Evolutionary conservation across 371 early-diverging fungal genomes (phyloP), one percentile per base, ranked within the genome.

Genomic region (Actinomortierella ambigua): DNA sequence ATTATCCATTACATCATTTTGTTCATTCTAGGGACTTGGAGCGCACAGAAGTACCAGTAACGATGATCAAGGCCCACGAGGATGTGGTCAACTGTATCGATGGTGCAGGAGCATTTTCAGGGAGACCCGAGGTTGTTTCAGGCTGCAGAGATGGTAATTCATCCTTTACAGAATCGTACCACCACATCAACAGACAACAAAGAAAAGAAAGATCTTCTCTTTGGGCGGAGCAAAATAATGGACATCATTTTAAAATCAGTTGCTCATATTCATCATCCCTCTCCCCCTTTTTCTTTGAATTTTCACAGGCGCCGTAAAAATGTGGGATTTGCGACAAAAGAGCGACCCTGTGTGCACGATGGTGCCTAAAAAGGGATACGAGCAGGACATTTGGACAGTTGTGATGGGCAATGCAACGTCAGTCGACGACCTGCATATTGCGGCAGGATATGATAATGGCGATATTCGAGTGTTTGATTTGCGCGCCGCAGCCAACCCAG

Each of bases 391-490:
- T 20, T 94, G 95, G 95, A 79, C 89, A 5, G 90, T 93, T 5
- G 84, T 88, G 0, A 89, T 91, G 76, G 93, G 91, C 66, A 88
- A 84, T 59, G 29, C 34, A 15, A 15, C 40, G 69, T 79, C 85
- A 18, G 77, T 81, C 42, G 77, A 82, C 22, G 86, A 85, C 23
- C 62, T 85, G 51, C 51, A 76, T 53, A 63, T 93, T 27, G 84
- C 81, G 5, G 87, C 88, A 6, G 94, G 94, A 11, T 93, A 91
- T 71, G 94, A 92, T 42, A 89, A 92, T 77, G 94, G 94, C 3
- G 88, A 90, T 68, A 62, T 94, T 20, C 83, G 88, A 54, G 57
- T 92, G 63, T 87, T 93, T 78, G 90, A 92, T 70, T 65, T 93
- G 49, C 59, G 84, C 22, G 34, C 34, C 34, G 71, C 77, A 46